These are phyloP conservation scores for Syzygium aqueum DNA, from an alignment of 345 rosid species.

Conservation along the genomic window DNA sequence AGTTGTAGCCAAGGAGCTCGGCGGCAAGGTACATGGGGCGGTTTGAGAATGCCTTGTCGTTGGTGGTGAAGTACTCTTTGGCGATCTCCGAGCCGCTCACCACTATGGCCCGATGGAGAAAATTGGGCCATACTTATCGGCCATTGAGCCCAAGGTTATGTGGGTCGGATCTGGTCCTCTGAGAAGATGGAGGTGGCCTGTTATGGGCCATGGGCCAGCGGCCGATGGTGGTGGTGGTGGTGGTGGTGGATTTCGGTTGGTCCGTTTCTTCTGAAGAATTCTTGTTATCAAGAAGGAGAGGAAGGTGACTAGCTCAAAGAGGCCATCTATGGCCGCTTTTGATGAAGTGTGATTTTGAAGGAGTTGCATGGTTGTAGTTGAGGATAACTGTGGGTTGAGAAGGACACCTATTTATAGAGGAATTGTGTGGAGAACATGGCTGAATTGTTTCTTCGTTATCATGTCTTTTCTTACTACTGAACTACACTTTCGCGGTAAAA, in stretches of 20 bases:
- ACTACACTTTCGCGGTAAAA: neutral
- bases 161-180: constrained; percentile 29
- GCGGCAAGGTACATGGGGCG: constrained; percentile 43
- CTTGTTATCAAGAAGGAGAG: neutral
- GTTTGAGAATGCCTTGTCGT: constrained; percentile 49
- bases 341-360: neutral
- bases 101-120: constrained; percentile 33
- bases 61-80: constrained; percentile 48
- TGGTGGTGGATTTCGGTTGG: neutral
- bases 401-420: neutral
- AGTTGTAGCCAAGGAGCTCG: constrained; percentile 54
- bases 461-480: neutral
- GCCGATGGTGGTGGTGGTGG: constrained; percentile 9
- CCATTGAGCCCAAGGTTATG: constrained; percentile 31
- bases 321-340: neutral
- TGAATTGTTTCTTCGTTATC: neutral
- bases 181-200: constrained; percentile 47
- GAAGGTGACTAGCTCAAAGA: neutral
- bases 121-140: constrained; percentile 39
- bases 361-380: neutral
- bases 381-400: neutral
- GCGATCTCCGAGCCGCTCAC: constrained; percentile 35
- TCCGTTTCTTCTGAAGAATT: neutral
- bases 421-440: neutral
- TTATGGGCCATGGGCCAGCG: constrained; percentile 34